Base-by-base conservation (phyloP, 108 stramenopile genomes). In the Cylindrotheca fusiformis region DNA sequence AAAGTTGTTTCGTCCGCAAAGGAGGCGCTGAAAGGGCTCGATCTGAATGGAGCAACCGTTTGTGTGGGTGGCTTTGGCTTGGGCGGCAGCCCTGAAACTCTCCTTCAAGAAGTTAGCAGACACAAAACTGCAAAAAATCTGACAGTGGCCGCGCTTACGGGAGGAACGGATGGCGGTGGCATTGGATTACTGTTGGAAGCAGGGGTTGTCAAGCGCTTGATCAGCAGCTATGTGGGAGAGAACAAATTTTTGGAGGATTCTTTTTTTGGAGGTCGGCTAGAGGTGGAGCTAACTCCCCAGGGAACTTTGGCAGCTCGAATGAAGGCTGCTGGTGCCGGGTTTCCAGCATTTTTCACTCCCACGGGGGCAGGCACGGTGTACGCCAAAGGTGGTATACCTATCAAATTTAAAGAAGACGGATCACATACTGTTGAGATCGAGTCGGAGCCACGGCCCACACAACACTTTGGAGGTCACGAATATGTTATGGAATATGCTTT, bases 261-360 rank as follows among this genome's bases (percentile, higher is more conserved):
- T 63, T 94, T 87, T 72, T 90, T 96, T 59, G 84, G 75, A 24
- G 95, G 95, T 1, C 61, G 79, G 48, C 58, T 96, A 25, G 89
- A 94, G 74, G 84, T 97, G 14, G 93, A 96, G 63, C 76, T 96
- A 33, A 89, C 86, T 12, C 95, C 93, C 1, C 87, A 90, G 68
- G 96, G 96, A 47, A 95, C 96, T 12, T 74, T 97, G 18, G 92
- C 96, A 17, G 87, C 85, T 46, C 77, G 93, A 23, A 36, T 97
- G 47, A 71, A 84, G 17, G 91, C 94, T 5, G 94, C 89, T 23
- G 96, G 96, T 18, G 77, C 86, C 18, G 75, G 96, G 5, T 83
- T 94, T 63, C 96, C 96, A 1, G 94, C 94, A 17, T 94, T 97
- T 63, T 97, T 82, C 68, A 97, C 96, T 0, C 94, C 93, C 2